Base-by-base conservation (phyloP, 2,329 filamentous ascomycete species). In the Ophiostoma piceae region DNA sequence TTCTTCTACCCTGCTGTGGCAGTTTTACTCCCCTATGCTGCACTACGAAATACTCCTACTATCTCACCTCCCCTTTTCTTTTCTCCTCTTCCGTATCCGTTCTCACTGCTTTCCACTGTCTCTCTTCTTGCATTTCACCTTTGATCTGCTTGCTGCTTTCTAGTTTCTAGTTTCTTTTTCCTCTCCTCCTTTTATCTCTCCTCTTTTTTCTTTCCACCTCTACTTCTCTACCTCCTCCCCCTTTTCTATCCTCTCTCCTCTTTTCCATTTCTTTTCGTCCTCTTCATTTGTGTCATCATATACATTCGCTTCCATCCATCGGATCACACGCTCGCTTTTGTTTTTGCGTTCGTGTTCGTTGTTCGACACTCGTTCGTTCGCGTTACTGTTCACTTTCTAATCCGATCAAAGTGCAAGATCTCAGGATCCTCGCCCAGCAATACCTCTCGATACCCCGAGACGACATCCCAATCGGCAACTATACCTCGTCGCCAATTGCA, bases 181-280 rank as follows among this genome's bases (percentile, higher is more conserved):
- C 60, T 43, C 66, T 64, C 66, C 41, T 69, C 43, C 22, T 67
- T 66, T 41, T 60, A 39, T 8, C 35, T 69, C 51, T 51, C 3
- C 22, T 69, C n/a, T 70, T 35, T 16, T 57, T 67, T 39, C 43
- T 64, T 60, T 26, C 22, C 35, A 29, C 54, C 43, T 67, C 26
- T 60, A 64, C 62, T 22, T 19, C 7, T 65, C 29, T 37, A n/a
- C 60, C 26, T 47, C 37, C 35, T 29, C 51, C 67, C 64, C 47
- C 65, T 47, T 11, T 43, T 68, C 66, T 65, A 66, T 29, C 26
- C 64, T 66, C 57, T 66, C 43, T 67, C 41, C 67, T 66, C 29
- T 51, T 26, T 32, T 39, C 54, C 29, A 22, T 66, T 57, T 35
- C 65, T 29, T 41, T 66, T 57, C 26, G 57, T 26, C 22, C 67